Conservation (phyloP, 331 rosid genomes). For the Malus hybrid region DNA sequence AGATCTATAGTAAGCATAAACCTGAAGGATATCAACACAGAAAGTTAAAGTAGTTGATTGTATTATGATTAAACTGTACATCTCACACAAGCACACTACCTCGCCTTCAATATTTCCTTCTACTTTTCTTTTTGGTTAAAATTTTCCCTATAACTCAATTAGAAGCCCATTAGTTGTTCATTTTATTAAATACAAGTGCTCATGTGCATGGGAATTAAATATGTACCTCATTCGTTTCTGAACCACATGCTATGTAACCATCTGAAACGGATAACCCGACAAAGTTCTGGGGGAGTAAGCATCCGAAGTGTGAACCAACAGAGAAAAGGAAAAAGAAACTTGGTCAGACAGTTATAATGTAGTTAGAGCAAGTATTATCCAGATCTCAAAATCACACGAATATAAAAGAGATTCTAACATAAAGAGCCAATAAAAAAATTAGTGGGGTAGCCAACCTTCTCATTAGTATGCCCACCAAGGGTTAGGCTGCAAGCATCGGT, state of each 20-base stretch:
- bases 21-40: constrained; percentile 35
- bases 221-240: constrained; percentile 94
- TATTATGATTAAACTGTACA: background rate
- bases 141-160: background rate
- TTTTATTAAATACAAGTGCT: background rate
- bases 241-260: constrained; percentile 93
- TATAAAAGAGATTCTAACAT: constrained; percentile 1
- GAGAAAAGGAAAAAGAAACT: constrained; percentile 5
- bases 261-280: constrained; percentile 81
- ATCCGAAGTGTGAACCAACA: constrained; percentile 17
- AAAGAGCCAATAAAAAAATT: background rate
- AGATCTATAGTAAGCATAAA: constrained; percentile 71
- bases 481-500: constrained; percentile 64
- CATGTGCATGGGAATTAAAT: background rate
- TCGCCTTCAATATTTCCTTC: background rate
- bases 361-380: constrained; percentile 12
- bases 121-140: no score
- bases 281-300: constrained; percentile 65
- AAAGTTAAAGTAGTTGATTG: background rate
- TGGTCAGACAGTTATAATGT: constrained; percentile 1
- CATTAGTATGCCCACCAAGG: constrained; percentile 68
- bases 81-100: background rate
- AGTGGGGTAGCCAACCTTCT: constrained; percentile 44
- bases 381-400: background rate
- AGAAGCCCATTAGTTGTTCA: background rate